Percentiles rank a stretch among this genome's conserved stretches.
phyloP scores from a whole-genome alignment of 75 land plant species.

The Adiantum capillusveneris region DNA sequence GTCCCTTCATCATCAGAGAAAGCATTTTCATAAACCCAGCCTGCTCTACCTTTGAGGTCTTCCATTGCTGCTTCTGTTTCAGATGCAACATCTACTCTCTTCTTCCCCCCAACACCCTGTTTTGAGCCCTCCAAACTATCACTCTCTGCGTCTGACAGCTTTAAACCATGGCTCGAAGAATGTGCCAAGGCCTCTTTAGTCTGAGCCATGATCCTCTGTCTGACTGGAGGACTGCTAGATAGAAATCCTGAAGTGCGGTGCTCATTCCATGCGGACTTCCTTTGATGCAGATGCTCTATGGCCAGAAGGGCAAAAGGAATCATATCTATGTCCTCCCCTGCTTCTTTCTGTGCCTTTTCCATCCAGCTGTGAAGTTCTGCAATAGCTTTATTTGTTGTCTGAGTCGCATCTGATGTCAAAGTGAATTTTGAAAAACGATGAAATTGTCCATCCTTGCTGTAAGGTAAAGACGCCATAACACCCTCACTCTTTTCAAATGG shows the following conservation, averaged over 20 bases:
- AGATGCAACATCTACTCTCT: not conserved
- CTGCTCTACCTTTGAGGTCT: slow-evolving; percentile 15
- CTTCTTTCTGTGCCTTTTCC: slow-evolving; percentile 52
- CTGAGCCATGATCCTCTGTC: slow-evolving; percentile 31
- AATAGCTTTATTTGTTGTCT: slow-evolving; percentile 60
- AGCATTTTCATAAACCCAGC: slow-evolving; percentile 29
- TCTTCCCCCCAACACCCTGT: not conserved
- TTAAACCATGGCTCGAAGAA: slow-evolving; percentile 4
- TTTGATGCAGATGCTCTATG: slow-evolving; percentile 65
- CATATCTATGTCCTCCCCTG: slow-evolving; percentile 75
- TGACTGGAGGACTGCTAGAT: slow-evolving; percentile 28
- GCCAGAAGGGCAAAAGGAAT: slow-evolving; percentile 86
- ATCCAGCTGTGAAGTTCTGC: slow-evolving; percentile 64
- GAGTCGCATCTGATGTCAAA: slow-evolving; percentile 72
- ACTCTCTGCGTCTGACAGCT: not conserved
- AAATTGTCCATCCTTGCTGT: slow-evolving; percentile 21
- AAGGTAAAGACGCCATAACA: slow-evolving; percentile 12
- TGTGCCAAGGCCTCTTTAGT: too few relatives aligned
- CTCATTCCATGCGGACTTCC: slow-evolving; percentile 67
- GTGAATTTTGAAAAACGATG: slow-evolving; percentile 73
- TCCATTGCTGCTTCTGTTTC: slow-evolving; percentile 16
- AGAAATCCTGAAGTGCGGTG: slow-evolving; percentile 33
- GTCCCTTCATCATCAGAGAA: slow-evolving; percentile 28
- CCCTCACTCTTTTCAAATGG: slow-evolving; percentile 37
- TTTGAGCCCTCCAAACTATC: not conserved